Evolutionary conservation across 345 rosid genomes (phyloP).

Genomic region (Anastatica hierochuntica): DNA sequence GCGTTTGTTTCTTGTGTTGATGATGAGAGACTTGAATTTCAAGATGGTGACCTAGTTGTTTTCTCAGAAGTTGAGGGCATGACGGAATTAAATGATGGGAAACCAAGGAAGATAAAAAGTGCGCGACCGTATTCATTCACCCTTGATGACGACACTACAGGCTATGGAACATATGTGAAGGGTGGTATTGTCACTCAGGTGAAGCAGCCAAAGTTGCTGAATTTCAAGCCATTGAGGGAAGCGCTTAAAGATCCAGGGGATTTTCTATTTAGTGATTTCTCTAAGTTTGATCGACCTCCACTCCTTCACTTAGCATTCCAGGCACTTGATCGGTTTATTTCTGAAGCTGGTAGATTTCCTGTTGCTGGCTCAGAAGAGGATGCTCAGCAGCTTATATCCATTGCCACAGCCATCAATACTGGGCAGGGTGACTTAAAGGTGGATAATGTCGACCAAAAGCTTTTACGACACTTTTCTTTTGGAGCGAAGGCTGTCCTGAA

Average conservation of each 20-base stretch:
- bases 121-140: constrained; percentile 80
- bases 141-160: constrained; percentile 81
- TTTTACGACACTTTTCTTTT: constrained; percentile 73
- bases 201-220: constrained; percentile 76
- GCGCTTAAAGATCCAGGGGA: constrained; percentile 92
- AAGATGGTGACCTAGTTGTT: constrained; percentile 91
- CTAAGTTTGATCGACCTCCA: constrained; percentile 90
- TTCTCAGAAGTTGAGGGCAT: constrained; percentile 96
- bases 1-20: constrained; percentile 90
- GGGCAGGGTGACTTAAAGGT: constrained; percentile 59
- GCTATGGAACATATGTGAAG: constrained; percentile 52
- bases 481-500: constrained; percentile 95
- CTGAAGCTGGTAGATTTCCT: constrained; percentile 69
- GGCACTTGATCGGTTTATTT: constrained; percentile 72
- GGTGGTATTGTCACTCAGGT: constrained; percentile 98
- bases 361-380: constrained; percentile 90
- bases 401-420: constrained; percentile 54
- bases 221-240: constrained; percentile 75
- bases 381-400: constrained; percentile 62
- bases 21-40: constrained; percentile 92
- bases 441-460: constrained; percentile 66
- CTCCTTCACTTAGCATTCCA: constrained; percentile 88
- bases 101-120: constrained; percentile 79
- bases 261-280: constrained; percentile 86
- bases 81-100: constrained; percentile 92